Evolutionary conservation across 306 rosid species (phyloP), one percentile per base, ranked within the genome.

Genomic region (Gillenia trifoliata): DNA sequence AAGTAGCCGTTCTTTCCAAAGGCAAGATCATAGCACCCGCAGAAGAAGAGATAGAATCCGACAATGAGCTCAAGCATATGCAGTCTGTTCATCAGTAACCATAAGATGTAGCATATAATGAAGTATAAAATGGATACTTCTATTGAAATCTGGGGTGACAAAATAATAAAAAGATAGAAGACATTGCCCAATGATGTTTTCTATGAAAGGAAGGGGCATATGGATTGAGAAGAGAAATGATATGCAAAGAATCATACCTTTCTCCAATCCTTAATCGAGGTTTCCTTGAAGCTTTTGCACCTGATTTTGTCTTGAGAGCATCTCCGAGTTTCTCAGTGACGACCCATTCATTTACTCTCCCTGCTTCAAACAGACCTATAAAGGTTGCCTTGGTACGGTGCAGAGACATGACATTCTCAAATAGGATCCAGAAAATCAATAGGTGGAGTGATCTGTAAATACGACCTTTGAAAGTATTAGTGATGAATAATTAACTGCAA

Each of bases 271-370:
- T 76, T n/a, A 82, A 49, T 6, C 82, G 87, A 66, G 85, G 89
- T 57, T 86, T 91, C 78, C 33, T 86, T 33, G 81, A 80, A 43
- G 92, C 76, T 83, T 91, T 91, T 66, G 79, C 75, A n/a, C 84
- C 84, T 30, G 75, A 68, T 83, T 86, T 89, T 76, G 82, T 80
- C 84, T 91, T 89, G 50, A 91, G 92, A 41, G 93, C 91, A 79
- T 91, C 97, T 57, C 98, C 98, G 66, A 91, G 72, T 91, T 93
- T 93, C 87, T 89, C 96, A 2, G 97, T 93, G 77, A 93, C 97
- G 12, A 93, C 92, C 97, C 97, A 93, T 79, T 93, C 96, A 77
- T 91, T 91, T 36, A 85, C 96, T 73, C 91, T 86, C 68, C 97
- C 94, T 38, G 87, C 85, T 79, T 93, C 98, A 23, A 93, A 63